Base-by-base conservation (phyloP, 306 rosid species). In the Quercus aquifolioides region DNA sequence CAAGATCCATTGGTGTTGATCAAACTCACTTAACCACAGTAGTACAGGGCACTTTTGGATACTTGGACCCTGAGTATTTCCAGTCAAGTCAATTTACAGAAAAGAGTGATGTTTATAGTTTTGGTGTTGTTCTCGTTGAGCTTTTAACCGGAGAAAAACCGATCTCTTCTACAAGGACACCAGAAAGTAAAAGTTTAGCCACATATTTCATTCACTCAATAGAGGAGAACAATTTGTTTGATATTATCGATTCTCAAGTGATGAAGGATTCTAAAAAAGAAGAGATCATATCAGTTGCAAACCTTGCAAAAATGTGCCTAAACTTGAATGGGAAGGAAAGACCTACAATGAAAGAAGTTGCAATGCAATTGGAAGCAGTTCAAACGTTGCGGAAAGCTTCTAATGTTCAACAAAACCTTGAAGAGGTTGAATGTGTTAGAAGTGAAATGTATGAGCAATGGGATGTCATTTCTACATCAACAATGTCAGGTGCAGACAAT, bases 91-190 rank as follows among this genome's bases (percentile, higher is more conserved):
- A 68, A 35, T 33, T 30, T 4, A 68, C 26, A 6, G 73, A 68
- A 5, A 68, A 68, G 15, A 30, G 73, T 68, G 73, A 68, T 68
- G 73, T 68, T 12, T 68, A 68, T n/a, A 68, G 73, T 33, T 70
- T 38, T 70, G 58, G 58, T 11, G 74, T 41, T 18, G 51, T 68
- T 5, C 25, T 68, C 0, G 20, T 46, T n/a, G 58, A 70, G 20
- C 74, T 70, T 1, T 46, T 70, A 9, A 70, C 74, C 2, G 20
- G 74, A 12, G 55, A 38, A n/a, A 70, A 70, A 18, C 8, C 58
- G 0, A 70, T 70, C 9, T 46, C 74, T 38, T 68, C 73, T 3
- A 49, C 17, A 49, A 49, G 54, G 54, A 13, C 54, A 49, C 0
- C 6, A 15, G 18, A 68, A 14, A 5, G n/a, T n/a, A 30, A 41